These are phyloP conservation scores for Trametes meyenii DNA, from an alignment of 768 basidiomycete genomes.

Conservation along the genomic window DNA sequence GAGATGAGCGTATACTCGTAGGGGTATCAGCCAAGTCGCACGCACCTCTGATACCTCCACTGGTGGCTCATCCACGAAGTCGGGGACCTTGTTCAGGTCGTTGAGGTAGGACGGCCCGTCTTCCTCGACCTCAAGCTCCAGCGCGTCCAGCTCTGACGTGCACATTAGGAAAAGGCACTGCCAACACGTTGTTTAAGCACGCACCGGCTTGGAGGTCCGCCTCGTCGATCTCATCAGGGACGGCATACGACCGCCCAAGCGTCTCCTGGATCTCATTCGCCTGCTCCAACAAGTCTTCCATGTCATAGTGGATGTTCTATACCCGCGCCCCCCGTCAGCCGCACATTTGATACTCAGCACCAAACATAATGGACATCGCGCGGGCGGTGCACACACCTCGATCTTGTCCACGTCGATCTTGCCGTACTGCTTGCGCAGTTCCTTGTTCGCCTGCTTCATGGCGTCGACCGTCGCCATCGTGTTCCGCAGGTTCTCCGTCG, in stretches of 20 bases:
- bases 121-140: slow-evolving; percentile 90
- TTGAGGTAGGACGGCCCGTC: slow-evolving; percentile 88
- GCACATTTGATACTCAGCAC: not conserved
- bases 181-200: slow-evolving; percentile 25
- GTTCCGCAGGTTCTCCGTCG: slow-evolving; percentile 97
- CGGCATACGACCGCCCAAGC: slow-evolving; percentile 89
- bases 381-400: slow-evolving; percentile 59
- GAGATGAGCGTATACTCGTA: not conserved
- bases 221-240: slow-evolving; percentile 97
- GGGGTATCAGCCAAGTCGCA: not conserved
- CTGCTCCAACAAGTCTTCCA: slow-evolving; percentile 97
- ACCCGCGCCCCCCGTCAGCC: not conserved
- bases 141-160: slow-evolving; percentile 83
- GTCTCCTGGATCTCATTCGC: slow-evolving; percentile 98
- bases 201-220: slow-evolving; percentile 94
- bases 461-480: slow-evolving; percentile 99
- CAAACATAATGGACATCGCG: not conserved
- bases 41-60: slow-evolving; percentile 66
- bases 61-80: slow-evolving; percentile 90
- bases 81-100: slow-evolving; percentile 85
- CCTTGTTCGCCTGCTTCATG: slow-evolving; percentile 95
- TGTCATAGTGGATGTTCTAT: slow-evolving; percentile 94
- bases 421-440: slow-evolving; percentile 94
- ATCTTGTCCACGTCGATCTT: slow-evolving; percentile 98
- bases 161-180: not conserved